phyloP scores from a whole-genome alignment of 2,329 filamentous ascomycete species.

The Reticulascus tulasneorum region DNA sequence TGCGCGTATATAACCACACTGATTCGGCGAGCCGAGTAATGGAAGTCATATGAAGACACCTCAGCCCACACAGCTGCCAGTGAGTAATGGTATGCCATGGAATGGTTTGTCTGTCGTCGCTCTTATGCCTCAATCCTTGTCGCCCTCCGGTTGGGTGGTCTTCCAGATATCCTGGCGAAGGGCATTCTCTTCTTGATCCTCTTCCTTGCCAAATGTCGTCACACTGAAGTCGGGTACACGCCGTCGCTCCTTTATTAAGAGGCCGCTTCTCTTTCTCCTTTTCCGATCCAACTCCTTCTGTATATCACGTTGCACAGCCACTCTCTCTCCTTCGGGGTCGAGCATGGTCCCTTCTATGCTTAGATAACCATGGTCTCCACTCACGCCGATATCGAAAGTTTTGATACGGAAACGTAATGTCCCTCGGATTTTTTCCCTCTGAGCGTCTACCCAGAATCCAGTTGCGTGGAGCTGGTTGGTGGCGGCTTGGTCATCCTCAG shows the following conservation, averaged over 20 bases:
- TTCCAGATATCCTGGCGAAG: conserved; percentile 15
- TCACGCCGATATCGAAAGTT: conserved; percentile 77
- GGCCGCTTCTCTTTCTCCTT: conserved; percentile 12
- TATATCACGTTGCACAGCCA: conserved; percentile 42
- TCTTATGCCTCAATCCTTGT: not conserved
- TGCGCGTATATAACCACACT: no score
- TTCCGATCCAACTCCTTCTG: conserved; percentile 43
- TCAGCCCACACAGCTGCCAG: no score
- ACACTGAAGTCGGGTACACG: conserved; percentile 51
- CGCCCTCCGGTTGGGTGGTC: conserved; percentile 11
- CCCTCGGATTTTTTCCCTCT: conserved; percentile 66
- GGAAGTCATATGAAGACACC: no score
- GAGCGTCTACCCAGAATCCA: conserved; percentile 72
- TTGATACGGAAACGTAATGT: conserved; percentile 73
- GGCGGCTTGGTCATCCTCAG: conserved; percentile 49
- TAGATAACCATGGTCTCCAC: conserved; percentile 72
- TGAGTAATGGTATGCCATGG: no score
- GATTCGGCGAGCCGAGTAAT: no score
- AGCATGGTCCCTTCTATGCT: conserved; percentile 89
- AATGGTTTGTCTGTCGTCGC: conserved; percentile 2
- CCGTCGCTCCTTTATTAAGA: conserved; percentile 24
- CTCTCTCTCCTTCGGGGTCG: conserved; percentile 60
- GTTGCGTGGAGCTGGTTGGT: conserved; percentile 49
- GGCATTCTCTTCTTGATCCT: conserved; percentile 36
- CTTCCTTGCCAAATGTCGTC: conserved; percentile 49